Evolutionary conservation across 495 filamentous ascomycete species (phyloP).

Genomic region (Penicillium riverlandense): DNA sequence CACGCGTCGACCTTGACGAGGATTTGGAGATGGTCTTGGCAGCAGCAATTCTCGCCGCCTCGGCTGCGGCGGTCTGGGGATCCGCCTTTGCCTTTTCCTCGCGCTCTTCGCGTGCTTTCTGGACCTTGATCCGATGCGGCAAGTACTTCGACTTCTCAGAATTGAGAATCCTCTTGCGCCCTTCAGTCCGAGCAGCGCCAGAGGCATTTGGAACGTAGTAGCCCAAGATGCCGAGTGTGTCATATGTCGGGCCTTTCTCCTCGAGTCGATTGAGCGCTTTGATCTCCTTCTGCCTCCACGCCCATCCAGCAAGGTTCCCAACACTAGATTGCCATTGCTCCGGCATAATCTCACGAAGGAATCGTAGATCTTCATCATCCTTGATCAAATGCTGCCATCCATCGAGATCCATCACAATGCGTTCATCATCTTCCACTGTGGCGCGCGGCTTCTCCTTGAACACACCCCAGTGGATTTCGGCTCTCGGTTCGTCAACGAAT

Average conservation of each 20-base stretch:
- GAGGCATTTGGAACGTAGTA: slow-evolving; percentile 85
- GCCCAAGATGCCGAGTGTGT: slow-evolving; percentile 62
- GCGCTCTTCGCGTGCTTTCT: slow-evolving; percentile 80
- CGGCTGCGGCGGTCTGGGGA: slow-evolving; percentile 54
- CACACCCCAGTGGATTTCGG: slow-evolving; percentile 52
- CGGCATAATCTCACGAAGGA: slow-evolving; percentile 44
- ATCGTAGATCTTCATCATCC: slow-evolving; percentile 69
- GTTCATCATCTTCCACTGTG: slow-evolving; percentile 61
- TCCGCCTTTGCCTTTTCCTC: slow-evolving; percentile 71
- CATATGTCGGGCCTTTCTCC: slow-evolving; percentile 43
- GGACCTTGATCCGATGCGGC: slow-evolving; percentile 92
- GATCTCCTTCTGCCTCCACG: slow-evolving; percentile 85
- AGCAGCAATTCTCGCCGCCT: slow-evolving; percentile 66
- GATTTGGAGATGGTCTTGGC: slow-evolving; percentile 73
- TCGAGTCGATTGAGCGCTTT: slow-evolving; percentile 67
- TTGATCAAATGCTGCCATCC: slow-evolving; percentile 74
- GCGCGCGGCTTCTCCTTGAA: slow-evolving; percentile 54
- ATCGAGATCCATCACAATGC: slow-evolving; percentile 61
- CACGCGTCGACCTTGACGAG: slow-evolving; percentile 79
- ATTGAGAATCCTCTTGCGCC: slow-evolving; percentile 87
- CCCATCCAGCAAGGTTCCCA: slow-evolving; percentile 67
- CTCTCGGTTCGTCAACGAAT: slow-evolving; percentile 20
- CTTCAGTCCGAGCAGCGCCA: slow-evolving; percentile 86
- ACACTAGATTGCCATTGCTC: slow-evolving; percentile 44
- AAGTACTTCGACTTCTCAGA: slow-evolving; percentile 97